Base-by-base conservation (phyloP, 2,329 filamentous ascomycete genomes). In the Fusarium tjaetaba region DNA sequence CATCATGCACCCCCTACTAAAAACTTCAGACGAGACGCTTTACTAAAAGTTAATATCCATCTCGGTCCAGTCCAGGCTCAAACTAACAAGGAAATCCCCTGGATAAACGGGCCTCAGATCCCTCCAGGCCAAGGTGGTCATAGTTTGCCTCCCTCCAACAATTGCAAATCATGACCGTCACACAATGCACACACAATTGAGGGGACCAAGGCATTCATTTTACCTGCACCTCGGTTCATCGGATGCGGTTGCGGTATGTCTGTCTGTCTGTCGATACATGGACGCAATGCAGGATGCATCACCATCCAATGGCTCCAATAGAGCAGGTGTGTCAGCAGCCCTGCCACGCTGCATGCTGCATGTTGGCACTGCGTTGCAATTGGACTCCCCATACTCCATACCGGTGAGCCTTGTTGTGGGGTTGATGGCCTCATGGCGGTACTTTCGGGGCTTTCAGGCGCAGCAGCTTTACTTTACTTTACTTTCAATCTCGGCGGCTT, bases 331-430 rank as follows among this genome's bases (percentile, higher is more conserved):
- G 51, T 49, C 53, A 58, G 46, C 61, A 59, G 58, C 61, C 71
- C 71, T 73, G 53, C 52, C 52, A 53, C 24, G 32, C 49, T 52
- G 49, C 52, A 61, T 64, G 58, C 46, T 64, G 56, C 56, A 53
- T 60, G 38, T 39, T 73, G 60, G 48, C 38, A 42, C 41, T 51
- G 66, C 53, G 18, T 32, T 36, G 42, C 63, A 68, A 74, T 73
- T 73, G 71, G 70, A 55, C 71, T 74, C 59, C 59, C 71, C 71
- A 74, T 43, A 46, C 49, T 61, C 71, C 71, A 73, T 73, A 73
- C 71, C 71, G 71, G 71, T 73, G 71, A 73, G 70, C 61, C 42
- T 38, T 60, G 53, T 39, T 73, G 71, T 73, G 71, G 71, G 71
- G 70, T 71, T 73, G 70, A 69, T 68, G 70, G 66, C 66, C 70